Evolutionary conservation across 768 basidiomycete species (phyloP).

Genomic region (Lentinula sp.): DNA sequence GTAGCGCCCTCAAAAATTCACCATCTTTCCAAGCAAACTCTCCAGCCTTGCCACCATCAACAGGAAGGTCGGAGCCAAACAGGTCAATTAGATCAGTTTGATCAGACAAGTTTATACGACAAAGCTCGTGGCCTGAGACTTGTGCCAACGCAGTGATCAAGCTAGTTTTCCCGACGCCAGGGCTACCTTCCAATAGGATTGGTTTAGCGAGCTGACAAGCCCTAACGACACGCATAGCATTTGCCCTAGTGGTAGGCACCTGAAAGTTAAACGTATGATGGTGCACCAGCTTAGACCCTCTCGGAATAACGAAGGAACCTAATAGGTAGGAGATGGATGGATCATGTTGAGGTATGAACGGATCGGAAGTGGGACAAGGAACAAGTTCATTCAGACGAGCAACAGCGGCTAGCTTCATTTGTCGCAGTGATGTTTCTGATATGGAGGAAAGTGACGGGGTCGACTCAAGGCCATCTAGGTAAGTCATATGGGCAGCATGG

Average conservation of each 20-base stretch:
- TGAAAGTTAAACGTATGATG: conserved; percentile 65
- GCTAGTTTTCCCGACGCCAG: conserved; percentile 97
- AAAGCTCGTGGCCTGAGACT: conserved; percentile 69
- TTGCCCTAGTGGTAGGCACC: conserved; percentile 84
- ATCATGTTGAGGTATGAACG: conserved; percentile 24
- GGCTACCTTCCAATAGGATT: conserved; percentile 93
- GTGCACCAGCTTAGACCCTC: conserved; percentile 38
- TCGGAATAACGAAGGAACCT: conserved; percentile 68
- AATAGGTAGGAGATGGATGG: conserved; percentile 41
- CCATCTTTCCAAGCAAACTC: conserved; percentile 98
- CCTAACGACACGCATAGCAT: conserved; percentile 82
- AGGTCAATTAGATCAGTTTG: conserved; percentile 96
- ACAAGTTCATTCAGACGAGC: conserved; percentile 50
- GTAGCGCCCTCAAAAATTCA: conserved; percentile 88
- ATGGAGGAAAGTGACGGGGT: conserved; percentile 67
- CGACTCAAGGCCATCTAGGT: conserved; percentile 83
- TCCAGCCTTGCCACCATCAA: conserved; percentile 85
- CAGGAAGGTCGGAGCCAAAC: conserved; percentile 93
- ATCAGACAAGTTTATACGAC: conserved; percentile 95
- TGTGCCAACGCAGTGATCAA: conserved; percentile 83
- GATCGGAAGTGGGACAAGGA: conserved; percentile 30
- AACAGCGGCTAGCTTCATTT: conserved; percentile 56
- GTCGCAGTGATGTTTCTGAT: conserved; percentile 49
- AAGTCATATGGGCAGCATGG: conserved; percentile 90
- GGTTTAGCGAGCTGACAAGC: conserved; percentile 90